Conservation (phyloP, 2,329 filamentous ascomycete species). For the Colletotrichum tropicicola region DNA sequence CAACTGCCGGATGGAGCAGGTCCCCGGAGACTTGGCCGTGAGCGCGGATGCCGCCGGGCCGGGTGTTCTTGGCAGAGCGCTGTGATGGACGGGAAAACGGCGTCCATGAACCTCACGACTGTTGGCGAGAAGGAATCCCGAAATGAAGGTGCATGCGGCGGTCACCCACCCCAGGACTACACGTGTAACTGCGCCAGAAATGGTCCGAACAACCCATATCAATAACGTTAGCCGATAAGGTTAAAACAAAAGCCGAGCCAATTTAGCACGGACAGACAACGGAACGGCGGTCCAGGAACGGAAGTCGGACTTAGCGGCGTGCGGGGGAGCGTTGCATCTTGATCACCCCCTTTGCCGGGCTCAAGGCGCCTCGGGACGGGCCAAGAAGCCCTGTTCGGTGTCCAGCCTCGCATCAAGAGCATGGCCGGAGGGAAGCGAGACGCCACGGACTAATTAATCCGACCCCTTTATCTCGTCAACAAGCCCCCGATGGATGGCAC, state of each 20-base stretch:
- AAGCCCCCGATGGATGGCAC: neutral
- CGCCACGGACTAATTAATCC: constrained; percentile 11
- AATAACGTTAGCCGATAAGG: constrained; percentile 5
- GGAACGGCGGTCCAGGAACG: neutral
- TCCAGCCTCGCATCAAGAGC: neutral
- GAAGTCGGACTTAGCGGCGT: neutral
- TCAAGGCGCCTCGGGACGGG: neutral
- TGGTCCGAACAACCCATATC: neutral
- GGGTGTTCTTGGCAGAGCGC: neutral
- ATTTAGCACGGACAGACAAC: neutral
- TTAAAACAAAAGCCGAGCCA: constrained; percentile 7
- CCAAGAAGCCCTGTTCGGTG: neutral
- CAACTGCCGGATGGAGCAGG: neutral
- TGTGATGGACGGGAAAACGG: neutral
- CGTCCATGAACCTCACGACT: neutral
- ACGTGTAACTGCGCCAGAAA: neutral
- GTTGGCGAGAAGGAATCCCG: neutral
- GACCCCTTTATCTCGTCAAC: neutral
- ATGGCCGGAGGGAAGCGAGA: neutral
- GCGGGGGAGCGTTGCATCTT: constrained; percentile 11
- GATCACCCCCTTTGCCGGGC: neutral
- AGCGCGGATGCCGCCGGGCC: neutral
- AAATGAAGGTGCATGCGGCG: neutral
- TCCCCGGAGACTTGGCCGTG: neutral
- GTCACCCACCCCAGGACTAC: neutral